These are phyloP conservation scores for Gamarada debralockiae DNA, from an alignment of 495 filamentous ascomycete species.

Conservation along the genomic window DNA sequence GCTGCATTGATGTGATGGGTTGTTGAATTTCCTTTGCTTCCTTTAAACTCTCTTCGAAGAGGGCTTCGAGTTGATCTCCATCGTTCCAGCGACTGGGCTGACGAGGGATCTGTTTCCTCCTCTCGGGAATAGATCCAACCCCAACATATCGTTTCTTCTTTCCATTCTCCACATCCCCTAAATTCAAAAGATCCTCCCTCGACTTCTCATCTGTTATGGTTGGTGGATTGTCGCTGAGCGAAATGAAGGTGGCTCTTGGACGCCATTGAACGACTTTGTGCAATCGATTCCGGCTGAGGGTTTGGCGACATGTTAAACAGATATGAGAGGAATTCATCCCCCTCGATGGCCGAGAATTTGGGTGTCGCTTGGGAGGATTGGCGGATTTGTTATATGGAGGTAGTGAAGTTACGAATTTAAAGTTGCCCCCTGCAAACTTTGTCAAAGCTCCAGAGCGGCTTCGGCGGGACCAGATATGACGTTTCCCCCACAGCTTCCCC, in stretches of 20 bases:
- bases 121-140: background rate
- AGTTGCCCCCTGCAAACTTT: background rate
- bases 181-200: conserved; percentile 1
- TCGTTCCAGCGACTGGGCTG: background rate
- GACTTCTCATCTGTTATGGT: conserved; percentile 9
- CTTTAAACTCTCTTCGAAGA: conserved; percentile 18
- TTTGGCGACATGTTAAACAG: conserved; percentile 19
- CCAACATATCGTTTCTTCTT: conserved; percentile 1
- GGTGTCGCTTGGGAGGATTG: background rate
- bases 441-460: too few species aligned
- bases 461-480: too few species aligned
- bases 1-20: conserved; percentile 5
- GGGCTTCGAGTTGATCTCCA: conserved; percentile 19
- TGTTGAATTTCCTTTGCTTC: background rate
- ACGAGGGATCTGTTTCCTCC: conserved; percentile 1
- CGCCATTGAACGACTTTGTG: conserved; percentile 10
- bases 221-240: conserved; percentile 12
- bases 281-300: conserved; percentile 3
- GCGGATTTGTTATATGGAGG: background rate
- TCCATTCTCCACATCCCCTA: background rate
- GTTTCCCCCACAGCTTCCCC: too few species aligned
- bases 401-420: background rate
- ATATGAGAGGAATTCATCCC: conserved; percentile 24
- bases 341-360: background rate
- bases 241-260: conserved; percentile 22